These are phyloP conservation scores for Silybum marianum DNA, from an alignment of 129 eudicot genomes.

Conservation along the genomic window DNA sequence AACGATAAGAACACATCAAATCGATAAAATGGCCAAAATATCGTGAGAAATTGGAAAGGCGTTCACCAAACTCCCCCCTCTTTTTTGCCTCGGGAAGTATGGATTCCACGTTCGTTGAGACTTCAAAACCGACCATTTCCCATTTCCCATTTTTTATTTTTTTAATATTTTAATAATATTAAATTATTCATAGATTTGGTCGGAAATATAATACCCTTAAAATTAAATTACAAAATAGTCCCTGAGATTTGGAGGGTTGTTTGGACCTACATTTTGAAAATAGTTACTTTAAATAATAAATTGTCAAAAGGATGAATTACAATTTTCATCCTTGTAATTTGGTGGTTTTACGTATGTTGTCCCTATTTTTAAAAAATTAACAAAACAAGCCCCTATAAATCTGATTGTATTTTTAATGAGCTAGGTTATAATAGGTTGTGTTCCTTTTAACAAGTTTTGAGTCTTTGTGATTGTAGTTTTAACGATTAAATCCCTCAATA, in stretches of 20 bases:
- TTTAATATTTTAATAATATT: background rate
- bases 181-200: constrained; percentile 18
- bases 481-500: too few relatives aligned
- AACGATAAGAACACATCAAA: too few relatives aligned
- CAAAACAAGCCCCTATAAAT: too few relatives aligned
- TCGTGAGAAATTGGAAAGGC: constrained; percentile 26
- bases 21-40: background rate
- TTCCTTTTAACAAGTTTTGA: too few relatives aligned
- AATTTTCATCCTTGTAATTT: too few relatives aligned
- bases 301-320: too few relatives aligned
- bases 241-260: background rate
- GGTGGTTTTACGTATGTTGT: too few relatives aligned
- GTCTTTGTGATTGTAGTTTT: too few relatives aligned
- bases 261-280: background rate
- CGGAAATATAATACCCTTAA: constrained; percentile 6
- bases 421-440: too few relatives aligned
- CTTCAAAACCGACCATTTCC: constrained; percentile 37
- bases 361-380: too few relatives aligned
- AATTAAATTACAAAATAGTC: constrained; percentile 15
- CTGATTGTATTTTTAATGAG: too few relatives aligned
- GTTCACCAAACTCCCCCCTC: constrained; percentile 25
- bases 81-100: constrained; percentile 31
- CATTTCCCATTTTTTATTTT: background rate
- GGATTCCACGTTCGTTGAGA: constrained; percentile 47
- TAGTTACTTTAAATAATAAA: too few relatives aligned